phyloP scores from a whole-genome alignment of 768 basidiomycete genomes.

The Holtermannia corniformis region DNA sequence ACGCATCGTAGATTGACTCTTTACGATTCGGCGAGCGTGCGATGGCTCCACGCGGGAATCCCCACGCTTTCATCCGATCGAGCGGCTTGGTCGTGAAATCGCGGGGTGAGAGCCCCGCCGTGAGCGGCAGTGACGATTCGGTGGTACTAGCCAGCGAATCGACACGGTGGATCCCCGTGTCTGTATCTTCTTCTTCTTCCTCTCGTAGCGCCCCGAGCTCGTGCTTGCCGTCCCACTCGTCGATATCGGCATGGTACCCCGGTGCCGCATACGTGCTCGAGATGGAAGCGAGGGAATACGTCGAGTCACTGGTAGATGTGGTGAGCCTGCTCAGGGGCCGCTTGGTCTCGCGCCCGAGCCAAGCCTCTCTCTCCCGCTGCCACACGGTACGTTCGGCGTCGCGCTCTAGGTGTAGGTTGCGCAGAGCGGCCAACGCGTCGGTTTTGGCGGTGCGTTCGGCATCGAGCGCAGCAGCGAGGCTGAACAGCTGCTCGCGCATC shows the following conservation, averaged over 20 bases:
- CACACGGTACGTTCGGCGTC: neutral
- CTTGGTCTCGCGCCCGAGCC: neutral
- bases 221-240: neutral
- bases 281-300: neutral
- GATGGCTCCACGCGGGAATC: conserved; percentile 13
- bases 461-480: conserved; percentile 42
- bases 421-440: conserved; percentile 21
- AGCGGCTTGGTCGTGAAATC: conserved; percentile 1
- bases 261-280: neutral
- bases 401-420: neutral
- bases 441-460: conserved; percentile 34
- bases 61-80: conserved; percentile 15
- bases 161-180: neutral
- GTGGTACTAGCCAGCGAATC: neutral
- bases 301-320: neutral
- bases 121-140: neutral
- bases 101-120: neutral
- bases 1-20: conserved; percentile 12
- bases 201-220: neutral
- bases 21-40: neutral
- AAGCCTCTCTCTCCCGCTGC: neutral
- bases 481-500: conserved; percentile 43
- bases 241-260: neutral
- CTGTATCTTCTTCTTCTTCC: neutral
- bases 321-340: neutral